phyloP scores from a whole-genome alignment of 1,139 yeast genomes.

The Arxiozyma slooffiae region DNA sequence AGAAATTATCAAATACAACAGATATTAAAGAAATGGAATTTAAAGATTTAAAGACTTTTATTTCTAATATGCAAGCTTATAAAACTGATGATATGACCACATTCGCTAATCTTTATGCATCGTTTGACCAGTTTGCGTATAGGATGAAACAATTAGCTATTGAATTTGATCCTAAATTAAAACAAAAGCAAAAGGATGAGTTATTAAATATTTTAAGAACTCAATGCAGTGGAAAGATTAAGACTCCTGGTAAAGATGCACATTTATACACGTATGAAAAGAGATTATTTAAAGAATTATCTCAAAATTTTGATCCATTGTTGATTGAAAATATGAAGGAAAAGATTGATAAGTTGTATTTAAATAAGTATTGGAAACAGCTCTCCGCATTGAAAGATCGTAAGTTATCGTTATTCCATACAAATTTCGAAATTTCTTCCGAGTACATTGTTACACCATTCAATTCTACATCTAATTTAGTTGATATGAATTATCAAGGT shows the following conservation, averaged over 20 bases:
- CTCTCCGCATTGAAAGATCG: constrained; percentile 4
- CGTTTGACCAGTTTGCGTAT: constrained; percentile 18
- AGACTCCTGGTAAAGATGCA: constrained; percentile 26
- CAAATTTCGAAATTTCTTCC: neutral
- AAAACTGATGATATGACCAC: constrained; percentile 10
- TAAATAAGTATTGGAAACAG: constrained; percentile 5
- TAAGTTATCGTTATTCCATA: constrained; percentile 1
- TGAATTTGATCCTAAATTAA: constrained; percentile 11
- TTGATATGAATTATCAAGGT: constrained; percentile 3
- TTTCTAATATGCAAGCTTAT: constrained; percentile 13
- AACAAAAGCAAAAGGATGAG: constrained; percentile 11
- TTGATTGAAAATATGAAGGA: constrained; percentile 5
- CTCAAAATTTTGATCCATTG: constrained; percentile 3
- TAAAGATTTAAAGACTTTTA: constrained; percentile 14
- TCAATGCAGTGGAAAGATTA: constrained; percentile 10
- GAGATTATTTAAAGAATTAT: constrained; percentile 12
- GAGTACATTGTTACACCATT: neutral
- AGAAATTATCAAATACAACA: constrained; percentile 9
- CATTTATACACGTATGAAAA: constrained; percentile 15
- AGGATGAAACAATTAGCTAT: constrained; percentile 25
- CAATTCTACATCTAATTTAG: neutral
- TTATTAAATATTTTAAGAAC: constrained; percentile 12
- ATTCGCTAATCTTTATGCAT: constrained; percentile 14
- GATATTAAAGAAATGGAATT: constrained; percentile 12
- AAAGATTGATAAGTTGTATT: neutral